phyloP scores from a whole-genome alignment of 2,329 filamentous ascomycete species.

The Cyanodermella asteris region DNA sequence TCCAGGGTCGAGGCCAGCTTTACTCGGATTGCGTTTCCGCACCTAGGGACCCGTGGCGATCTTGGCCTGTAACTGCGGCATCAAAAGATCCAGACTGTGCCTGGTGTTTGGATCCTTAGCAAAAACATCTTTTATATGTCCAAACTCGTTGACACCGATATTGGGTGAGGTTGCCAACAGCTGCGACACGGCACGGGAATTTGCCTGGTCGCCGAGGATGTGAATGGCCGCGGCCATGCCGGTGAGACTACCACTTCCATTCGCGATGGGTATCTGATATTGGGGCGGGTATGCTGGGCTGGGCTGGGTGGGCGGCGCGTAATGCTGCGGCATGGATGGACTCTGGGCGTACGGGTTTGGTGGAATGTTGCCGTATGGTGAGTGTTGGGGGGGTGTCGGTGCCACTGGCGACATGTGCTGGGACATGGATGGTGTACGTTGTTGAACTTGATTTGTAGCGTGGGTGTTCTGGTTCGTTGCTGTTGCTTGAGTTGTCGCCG shows the following conservation, averaged over 20 bases:
- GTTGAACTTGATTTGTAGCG: slow-evolving; percentile 5
- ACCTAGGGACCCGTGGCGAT: too few species aligned
- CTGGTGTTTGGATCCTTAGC: slow-evolving; percentile 42
- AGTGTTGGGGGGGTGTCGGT: slow-evolving; percentile 2
- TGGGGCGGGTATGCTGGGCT: slow-evolving; percentile 7
- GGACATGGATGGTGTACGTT: background rate
- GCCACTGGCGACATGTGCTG: slow-evolving; percentile 3
- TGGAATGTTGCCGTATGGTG: slow-evolving; percentile 4
- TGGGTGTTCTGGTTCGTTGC: slow-evolving; percentile 3
- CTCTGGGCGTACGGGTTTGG: background rate
- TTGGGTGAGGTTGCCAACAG: slow-evolving; percentile 45
- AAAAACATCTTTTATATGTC: slow-evolving; percentile 49
- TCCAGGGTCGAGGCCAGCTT: too few species aligned
- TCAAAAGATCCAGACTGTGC: slow-evolving; percentile 29
- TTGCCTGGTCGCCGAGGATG: slow-evolving; percentile 39
- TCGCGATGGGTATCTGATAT: slow-evolving; percentile 17
- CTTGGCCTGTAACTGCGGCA: too few species aligned
- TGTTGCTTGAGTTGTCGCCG: slow-evolving; percentile 1
- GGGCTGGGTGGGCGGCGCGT: slow-evolving; percentile 8
- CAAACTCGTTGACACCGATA: slow-evolving; percentile 51
- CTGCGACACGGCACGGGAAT: slow-evolving; percentile 44
- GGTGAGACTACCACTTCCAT: slow-evolving; percentile 15
- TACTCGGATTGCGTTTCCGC: too few species aligned
- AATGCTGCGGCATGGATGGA: slow-evolving; percentile 1
- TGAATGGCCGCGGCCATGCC: slow-evolving; percentile 38